phyloP scores from a whole-genome alignment of 2,329 filamentous ascomycete genomes.

The Magnaporthiopsis rhizophila region DNA sequence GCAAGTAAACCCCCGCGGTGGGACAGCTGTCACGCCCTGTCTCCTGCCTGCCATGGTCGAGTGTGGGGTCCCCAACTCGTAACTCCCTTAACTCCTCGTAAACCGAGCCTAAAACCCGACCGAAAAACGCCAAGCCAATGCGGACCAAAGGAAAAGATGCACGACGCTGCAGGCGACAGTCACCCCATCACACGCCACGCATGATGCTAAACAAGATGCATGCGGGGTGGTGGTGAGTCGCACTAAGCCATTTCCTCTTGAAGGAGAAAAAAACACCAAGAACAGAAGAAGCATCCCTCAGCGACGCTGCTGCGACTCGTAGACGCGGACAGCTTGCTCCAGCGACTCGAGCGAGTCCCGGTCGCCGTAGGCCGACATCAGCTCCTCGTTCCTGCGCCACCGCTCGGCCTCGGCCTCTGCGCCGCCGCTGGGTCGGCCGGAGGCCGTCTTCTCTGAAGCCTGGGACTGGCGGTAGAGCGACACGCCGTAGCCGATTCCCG shows the following conservation, averaged over 20 bases:
- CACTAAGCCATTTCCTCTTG: not conserved
- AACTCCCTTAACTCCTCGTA: constrained; percentile 6
- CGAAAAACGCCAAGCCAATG: not conserved
- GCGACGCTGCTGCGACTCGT: constrained; percentile 18
- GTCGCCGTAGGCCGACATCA: constrained; percentile 25
- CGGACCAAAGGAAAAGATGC: not conserved
- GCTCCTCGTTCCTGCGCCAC: constrained; percentile 13
- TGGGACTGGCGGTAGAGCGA: constrained; percentile 15
- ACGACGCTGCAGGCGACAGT: not conserved
- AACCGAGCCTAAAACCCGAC: not conserved
- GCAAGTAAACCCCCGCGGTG: not conserved
- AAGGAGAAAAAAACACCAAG: not conserved
- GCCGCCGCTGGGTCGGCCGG: constrained; percentile 7
- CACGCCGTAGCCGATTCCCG: constrained; percentile 19
- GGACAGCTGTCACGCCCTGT: no score
- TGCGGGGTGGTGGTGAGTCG: not conserved
- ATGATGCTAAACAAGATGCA: not conserved
- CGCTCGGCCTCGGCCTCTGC: constrained; percentile 13
- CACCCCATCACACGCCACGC: not conserved
- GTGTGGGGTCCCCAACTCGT: not conserved
- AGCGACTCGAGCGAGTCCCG: constrained; percentile 22
- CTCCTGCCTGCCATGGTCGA: no score
- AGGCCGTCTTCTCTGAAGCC: not conserved
- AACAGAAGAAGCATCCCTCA: not conserved
- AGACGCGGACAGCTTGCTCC: constrained; percentile 21